Base-by-base conservation (phyloP, 768 basidiomycete genomes). In the Amanita rimosa region DNA sequence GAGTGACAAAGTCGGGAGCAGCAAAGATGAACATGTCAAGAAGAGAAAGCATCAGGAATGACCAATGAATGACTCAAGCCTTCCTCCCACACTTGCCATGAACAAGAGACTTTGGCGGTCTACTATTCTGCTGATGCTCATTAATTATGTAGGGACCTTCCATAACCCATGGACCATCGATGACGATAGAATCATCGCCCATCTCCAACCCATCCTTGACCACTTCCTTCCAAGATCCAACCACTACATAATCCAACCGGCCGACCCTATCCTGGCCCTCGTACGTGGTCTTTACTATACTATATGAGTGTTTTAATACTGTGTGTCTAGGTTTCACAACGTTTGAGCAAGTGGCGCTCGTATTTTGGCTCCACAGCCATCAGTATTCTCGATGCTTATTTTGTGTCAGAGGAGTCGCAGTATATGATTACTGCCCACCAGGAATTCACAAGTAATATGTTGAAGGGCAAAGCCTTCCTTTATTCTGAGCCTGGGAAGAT, bases 121-220 rank as follows among this genome's bases (percentile, higher is more conserved):
- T n/a, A n/a, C n/a, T n/a, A n/a, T n/a, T n/a, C n/a, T n/a, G n/a
- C n/a, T n/a, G n/a, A n/a, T n/a, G n/a, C n/a, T n/a, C n/a, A n/a
- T n/a, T n/a, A n/a, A n/a, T n/a, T n/a, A n/a, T n/a, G n/a, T n/a
- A n/a, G n/a, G n/a, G n/a, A n/a, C n/a, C n/a, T n/a, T n/a, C n/a
- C n/a, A n/a, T n/a, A n/a, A n/a, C n/a, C n/a, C n/a, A n/a, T n/a
- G n/a, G n/a, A n/a, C n/a, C n/a, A n/a, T n/a, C n/a, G n/a, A n/a
- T n/a, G n/a, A n/a, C n/a, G n/a, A n/a, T n/a, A n/a, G n/a, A n/a
- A n/a, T n/a, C n/a, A n/a, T n/a, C n/a, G n/a, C n/a, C n/a, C n/a
- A 44, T 27, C 43, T 44, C 14, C 43, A 44, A 27, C 43, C 43
- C 27, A 44, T 44, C 27, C 43, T 44, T n/a, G 8, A 44, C 13